Evolutionary conservation across 805 yeast genomes (phyloP).

Genomic region (Brettanomyces custersianus): DNA sequence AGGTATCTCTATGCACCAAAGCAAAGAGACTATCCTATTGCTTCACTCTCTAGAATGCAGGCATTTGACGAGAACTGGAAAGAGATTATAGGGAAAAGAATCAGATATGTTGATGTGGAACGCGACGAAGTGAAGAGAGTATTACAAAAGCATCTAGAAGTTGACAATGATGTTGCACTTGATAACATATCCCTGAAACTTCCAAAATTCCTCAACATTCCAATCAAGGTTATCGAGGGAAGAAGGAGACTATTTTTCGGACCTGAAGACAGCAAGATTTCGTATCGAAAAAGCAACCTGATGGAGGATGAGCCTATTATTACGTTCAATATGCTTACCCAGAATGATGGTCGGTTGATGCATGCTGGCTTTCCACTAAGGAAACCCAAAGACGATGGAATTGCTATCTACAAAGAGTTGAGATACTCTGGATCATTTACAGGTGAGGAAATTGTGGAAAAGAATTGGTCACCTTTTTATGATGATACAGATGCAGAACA

Average conservation of each 20-base stretch:
- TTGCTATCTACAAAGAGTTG: slow-evolving; percentile 8
- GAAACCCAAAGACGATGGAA: slow-evolving; percentile 6
- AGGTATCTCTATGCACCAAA: slow-evolving; percentile 30
- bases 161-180: slow-evolving; percentile 17
- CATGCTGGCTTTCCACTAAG: slow-evolving; percentile 16
- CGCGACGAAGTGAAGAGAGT: slow-evolving; percentile 22
- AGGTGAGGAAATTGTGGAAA: slow-evolving; percentile 17
- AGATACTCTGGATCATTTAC: slow-evolving; percentile 22
- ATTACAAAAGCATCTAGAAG: slow-evolving; percentile 17
- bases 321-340: slow-evolving; percentile 25
- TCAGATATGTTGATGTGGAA: slow-evolving; percentile 25
- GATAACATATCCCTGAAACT: slow-evolving; percentile 21
- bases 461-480: slow-evolving; percentile 26
- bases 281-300: slow-evolving; percentile 20
- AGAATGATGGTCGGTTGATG: slow-evolving; percentile 12
- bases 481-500: slow-evolving; percentile 10
- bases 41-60: slow-evolving; percentile 35
- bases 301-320: slow-evolving; percentile 29
- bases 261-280: slow-evolving; percentile 26
- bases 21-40: slow-evolving; percentile 26
- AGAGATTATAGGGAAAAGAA: slow-evolving; percentile 30
- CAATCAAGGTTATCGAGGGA: slow-evolving; percentile 17
- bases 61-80: slow-evolving; percentile 37
- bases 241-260: slow-evolving; percentile 7
- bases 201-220: slow-evolving; percentile 23